Evolutionary conservation across 768 basidiomycete species (phyloP).

Genomic region (Stropharia rugosoannulata): DNA sequence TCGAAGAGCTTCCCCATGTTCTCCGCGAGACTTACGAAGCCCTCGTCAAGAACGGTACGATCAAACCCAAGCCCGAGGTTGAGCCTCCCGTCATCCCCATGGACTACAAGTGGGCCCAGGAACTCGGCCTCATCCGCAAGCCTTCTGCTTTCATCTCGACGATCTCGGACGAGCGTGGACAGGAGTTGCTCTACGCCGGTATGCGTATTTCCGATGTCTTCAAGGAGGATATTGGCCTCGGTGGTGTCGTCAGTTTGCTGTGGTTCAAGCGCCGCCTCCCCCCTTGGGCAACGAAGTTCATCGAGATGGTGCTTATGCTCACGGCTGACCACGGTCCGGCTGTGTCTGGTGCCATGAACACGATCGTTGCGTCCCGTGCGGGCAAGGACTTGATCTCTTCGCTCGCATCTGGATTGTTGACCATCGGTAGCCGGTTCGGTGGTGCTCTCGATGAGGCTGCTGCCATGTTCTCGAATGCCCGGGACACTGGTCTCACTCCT

Average conservation of each 20-base stretch:
- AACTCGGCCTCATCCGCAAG: conserved; percentile 97
- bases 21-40: conserved; percentile 83
- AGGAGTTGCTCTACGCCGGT: conserved; percentile 97
- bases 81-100: conserved; percentile 98
- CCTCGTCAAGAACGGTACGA: conserved; percentile 68
- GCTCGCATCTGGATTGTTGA: conserved; percentile 92
- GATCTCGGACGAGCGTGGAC: conserved; percentile 98
- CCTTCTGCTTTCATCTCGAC: conserved; percentile 99
- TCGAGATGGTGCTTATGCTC: conserved; percentile 99
- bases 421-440: conserved; percentile 97
- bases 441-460: conserved; percentile 99
- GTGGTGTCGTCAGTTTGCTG: conserved; percentile 92
- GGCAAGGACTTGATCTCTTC: conserved; percentile 99
- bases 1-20: conserved; percentile 90
- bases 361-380: conserved; percentile 98
- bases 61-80: conserved; percentile 73
- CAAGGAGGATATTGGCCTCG: conserved; percentile 95
- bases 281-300: conserved; percentile 94
- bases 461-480: conserved; percentile 89
- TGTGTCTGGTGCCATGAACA: conserved; percentile 99
- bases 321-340: conserved; percentile 98
- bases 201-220: conserved; percentile 99
- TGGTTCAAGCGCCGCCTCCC: conserved; percentile 99
- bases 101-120: conserved; percentile 99
- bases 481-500: conserved; percentile 91